Evolutionary conservation across 331 rosid genomes (phyloP).

Genomic region (Pyrus hybrid): DNA sequence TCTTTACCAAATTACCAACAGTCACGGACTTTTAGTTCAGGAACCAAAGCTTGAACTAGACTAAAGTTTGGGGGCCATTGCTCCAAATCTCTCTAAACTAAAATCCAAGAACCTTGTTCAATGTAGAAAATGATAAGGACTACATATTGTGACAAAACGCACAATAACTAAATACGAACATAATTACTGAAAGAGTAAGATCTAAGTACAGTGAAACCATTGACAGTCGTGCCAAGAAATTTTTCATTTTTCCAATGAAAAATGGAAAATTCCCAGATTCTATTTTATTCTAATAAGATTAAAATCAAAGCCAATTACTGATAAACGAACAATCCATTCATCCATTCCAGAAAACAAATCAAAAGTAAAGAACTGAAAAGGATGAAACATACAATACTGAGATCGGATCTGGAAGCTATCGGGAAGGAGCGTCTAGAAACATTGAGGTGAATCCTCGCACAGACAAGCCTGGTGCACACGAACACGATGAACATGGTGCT

Average conservation of each 20-base stretch:
- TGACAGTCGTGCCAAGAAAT: not conserved
- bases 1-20: too few species aligned
- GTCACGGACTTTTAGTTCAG: too few species aligned
- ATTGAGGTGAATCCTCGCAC: constrained; percentile 84
- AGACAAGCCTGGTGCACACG: constrained; percentile 79
- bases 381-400: constrained; percentile 44
- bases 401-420: constrained; percentile 79
- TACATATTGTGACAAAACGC: not conserved
- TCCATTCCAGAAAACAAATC: not conserved
- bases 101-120: not conserved
- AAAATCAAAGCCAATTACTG: not conserved
- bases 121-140: not conserved
- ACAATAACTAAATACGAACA: not conserved
- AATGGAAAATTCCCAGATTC: not conserved
- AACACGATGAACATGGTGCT: constrained; percentile 92
- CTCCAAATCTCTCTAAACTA: not conserved
- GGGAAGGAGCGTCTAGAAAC: constrained; percentile 73
- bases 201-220: not conserved
- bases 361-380: not conserved
- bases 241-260: not conserved
- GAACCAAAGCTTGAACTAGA: too few species aligned
- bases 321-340: not conserved
- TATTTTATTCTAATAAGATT: not conserved
- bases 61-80: too few species aligned
- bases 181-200: not conserved